These are phyloP conservation scores for Clarireedia homoeocarpa DNA, from an alignment of 2,329 filamentous ascomycete genomes.

Conservation along the genomic window DNA sequence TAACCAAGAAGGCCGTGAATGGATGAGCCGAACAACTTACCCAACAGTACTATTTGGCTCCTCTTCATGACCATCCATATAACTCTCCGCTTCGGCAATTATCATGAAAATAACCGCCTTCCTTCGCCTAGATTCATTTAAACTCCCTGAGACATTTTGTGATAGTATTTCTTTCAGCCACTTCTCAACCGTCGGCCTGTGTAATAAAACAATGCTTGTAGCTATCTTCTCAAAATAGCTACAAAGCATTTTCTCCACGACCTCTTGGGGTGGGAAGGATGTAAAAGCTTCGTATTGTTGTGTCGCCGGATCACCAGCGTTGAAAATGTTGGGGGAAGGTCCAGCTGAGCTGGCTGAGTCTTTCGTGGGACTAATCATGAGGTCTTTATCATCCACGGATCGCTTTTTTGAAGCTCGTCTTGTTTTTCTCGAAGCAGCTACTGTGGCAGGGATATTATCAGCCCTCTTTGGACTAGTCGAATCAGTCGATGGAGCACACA, in stretches of 20 bases:
- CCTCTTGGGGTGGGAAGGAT: slow-evolving; percentile 20
- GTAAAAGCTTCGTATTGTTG: background rate
- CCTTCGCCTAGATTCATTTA: slow-evolving; percentile 33
- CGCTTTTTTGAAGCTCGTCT: no score
- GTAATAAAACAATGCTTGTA: slow-evolving; percentile 51
- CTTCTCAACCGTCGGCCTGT: slow-evolving; percentile 41
- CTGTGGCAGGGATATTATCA: no score
- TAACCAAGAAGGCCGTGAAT: background rate
- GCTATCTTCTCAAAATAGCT: slow-evolving; percentile 54
- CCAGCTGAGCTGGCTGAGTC: no score
- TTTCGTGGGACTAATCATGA: no score
- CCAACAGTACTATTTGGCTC: background rate
- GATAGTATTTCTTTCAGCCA: slow-evolving; percentile 44
- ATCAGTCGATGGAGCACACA: no score
- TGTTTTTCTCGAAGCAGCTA: no score
- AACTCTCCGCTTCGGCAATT: slow-evolving; percentile 40
- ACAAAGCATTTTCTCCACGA: slow-evolving; percentile 17
- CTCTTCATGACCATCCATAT: slow-evolving; percentile 12
- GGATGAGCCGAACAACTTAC: background rate
- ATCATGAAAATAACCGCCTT: slow-evolving; percentile 39
- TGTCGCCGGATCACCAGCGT: no score
- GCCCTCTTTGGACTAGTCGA: no score
- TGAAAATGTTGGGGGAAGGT: no score
- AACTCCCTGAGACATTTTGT: slow-evolving; percentile 32
- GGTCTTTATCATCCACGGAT: no score